Evolutionary conservation across 2,329 filamentous ascomycete species (phyloP), one percentile per base, ranked within the genome.

Genomic region (Talaromyces sp.): DNA sequence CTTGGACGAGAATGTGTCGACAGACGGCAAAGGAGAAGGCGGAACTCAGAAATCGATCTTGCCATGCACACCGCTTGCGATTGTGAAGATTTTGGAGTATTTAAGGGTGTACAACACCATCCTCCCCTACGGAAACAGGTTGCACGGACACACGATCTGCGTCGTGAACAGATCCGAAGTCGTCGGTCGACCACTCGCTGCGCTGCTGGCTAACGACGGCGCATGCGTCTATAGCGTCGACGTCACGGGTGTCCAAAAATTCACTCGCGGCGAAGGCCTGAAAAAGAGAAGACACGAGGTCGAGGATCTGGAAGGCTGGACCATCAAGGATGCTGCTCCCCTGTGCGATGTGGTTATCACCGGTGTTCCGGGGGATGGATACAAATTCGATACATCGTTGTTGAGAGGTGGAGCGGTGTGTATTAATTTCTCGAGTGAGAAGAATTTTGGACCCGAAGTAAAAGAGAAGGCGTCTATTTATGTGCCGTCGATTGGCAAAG

Each of bases 391-490:
- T 6, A 90, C 89, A 3, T 86, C 91, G 60, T 82, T 95, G 68
- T 84, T 99, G 72, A 87, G 92, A 56, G 91, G 97, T 64, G 95
- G 95, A 57, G 93, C 92, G 35, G 92, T 97, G n/a, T 99, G 95
- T 84, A 93, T 99, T 82, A 99, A 99, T 81, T 98, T 99, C 78
- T 96, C 93, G 8, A 97, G 92, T 60, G 92, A 91, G 79, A 92
- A 93, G 82, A 98, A 99, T 81, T 98, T 98, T 79, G 89, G 89
- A 67, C 88, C 90, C 0, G 90, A 91, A 57, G 88, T 98, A 70
- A 98, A 97, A 81, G 91, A 97, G 77, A 96, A 93, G 82, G 95
- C 95, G 1, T 93, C 92, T 5, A 96, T 99, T 73, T 99, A 97
- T 73, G 93, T 98, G 19, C 95, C 95, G 1, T 95, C 94, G 0